phyloP scores from a whole-genome alignment of 1,139 yeast species.

The Sugiyamaella sp. region DNA sequence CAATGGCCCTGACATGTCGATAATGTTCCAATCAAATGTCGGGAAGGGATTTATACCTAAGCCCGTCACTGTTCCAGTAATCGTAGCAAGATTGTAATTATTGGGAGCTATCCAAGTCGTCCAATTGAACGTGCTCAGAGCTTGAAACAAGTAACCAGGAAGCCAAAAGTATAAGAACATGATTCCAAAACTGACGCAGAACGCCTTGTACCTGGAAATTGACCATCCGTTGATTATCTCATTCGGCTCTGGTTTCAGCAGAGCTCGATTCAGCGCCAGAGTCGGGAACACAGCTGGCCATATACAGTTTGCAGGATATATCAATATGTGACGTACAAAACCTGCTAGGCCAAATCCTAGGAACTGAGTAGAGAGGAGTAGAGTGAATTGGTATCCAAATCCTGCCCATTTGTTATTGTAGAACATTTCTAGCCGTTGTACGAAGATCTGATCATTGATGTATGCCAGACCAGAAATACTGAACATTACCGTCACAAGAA shows the following conservation, averaged over 20 bases:
- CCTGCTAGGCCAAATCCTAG: conserved; percentile 70
- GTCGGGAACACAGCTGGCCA: conserved; percentile 63
- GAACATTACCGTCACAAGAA: conserved; percentile 56
- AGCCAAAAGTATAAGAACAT: conserved; percentile 61
- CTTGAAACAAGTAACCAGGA: conserved; percentile 55
- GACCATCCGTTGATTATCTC: conserved; percentile 54
- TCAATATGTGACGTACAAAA: conserved; percentile 56
- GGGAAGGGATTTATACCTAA: conserved; percentile 58
- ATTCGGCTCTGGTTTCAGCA: conserved; percentile 49
- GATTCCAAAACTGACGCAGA: conserved; percentile 44
- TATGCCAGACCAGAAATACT: conserved; percentile 49
- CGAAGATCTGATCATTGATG: conserved; percentile 50
- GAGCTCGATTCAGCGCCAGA: conserved; percentile 59
- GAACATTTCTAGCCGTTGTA: conserved; percentile 48
- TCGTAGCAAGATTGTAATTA: conserved; percentile 55
- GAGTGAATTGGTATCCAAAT: conserved; percentile 54
- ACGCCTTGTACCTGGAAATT: conserved; percentile 50
- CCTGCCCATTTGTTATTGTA: conserved; percentile 51
- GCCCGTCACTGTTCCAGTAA: conserved; percentile 59
- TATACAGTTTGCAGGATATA: conserved; percentile 58
- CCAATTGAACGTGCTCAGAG: conserved; percentile 60
- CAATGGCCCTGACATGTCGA: conserved; percentile 37
- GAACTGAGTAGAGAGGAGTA: conserved; percentile 57
- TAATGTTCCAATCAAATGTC: conserved; percentile 55
- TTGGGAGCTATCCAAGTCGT: conserved; percentile 63